Evolutionary conservation across 1,284 basidiomycete species (phyloP).

Genomic region (Ustilago shanxiensis): DNA sequence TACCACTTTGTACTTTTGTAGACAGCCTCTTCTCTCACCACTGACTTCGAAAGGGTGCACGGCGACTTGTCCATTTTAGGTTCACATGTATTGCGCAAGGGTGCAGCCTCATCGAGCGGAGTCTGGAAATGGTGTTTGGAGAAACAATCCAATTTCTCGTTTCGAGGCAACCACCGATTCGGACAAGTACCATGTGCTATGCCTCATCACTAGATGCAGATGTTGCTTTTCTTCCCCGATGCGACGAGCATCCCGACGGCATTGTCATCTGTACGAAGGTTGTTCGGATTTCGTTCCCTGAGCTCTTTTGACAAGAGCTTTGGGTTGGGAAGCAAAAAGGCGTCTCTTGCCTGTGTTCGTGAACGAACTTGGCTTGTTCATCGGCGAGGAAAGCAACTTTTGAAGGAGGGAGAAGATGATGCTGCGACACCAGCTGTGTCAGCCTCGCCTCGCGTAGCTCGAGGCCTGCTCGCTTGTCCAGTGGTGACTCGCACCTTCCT

Average conservation of each 20-base stretch:
- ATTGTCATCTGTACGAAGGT: neutral
- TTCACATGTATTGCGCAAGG: constrained; percentile 1
- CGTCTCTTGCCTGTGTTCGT: neutral
- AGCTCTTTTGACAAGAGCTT: neutral
- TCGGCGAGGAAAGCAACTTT: neutral
- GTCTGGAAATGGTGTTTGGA: neutral
- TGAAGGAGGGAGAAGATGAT: neutral
- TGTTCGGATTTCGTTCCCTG: neutral
- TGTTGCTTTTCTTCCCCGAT: too few relatives aligned
- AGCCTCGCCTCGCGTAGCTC: neutral
- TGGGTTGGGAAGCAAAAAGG: too few relatives aligned
- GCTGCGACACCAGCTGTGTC: neutral
- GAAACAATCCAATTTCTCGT: neutral
- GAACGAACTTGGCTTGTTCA: neutral
- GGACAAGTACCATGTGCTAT: neutral
- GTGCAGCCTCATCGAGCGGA: constrained; percentile 1
- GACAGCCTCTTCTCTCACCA: neutral
- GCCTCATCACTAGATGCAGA: neutral
- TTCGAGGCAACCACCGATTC: neutral
- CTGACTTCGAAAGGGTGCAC: neutral
- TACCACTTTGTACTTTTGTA: neutral
- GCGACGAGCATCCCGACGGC: constrained; percentile 1
- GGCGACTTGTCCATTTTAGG: neutral
- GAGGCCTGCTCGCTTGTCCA: neutral
- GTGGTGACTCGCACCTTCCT: too few relatives aligned